These are phyloP conservation scores for Thalia dealbata DNA, from an alignment of 176 grass and related monocot genomes.

Conservation along the genomic window DNA sequence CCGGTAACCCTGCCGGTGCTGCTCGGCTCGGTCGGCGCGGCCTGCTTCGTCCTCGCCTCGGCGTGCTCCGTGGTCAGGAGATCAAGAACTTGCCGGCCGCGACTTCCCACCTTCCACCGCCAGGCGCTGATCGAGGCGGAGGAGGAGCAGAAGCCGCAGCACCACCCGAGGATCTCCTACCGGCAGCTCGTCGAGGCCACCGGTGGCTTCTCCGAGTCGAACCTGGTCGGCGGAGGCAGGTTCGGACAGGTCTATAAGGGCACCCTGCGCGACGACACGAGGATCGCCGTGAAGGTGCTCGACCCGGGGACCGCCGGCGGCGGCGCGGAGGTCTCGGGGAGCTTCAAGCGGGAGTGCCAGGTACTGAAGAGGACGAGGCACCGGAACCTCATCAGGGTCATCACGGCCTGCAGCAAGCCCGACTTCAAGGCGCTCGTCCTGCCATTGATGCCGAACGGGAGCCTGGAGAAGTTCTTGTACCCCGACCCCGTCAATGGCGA, in stretches of 20 bases:
- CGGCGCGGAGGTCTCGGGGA: conserved; percentile 44
- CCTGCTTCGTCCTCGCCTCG: conserved; percentile 14
- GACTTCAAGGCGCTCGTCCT: conserved; percentile 88
- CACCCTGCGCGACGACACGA: conserved; percentile 45
- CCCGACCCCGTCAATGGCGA: conserved; percentile 23
- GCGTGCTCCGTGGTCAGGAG: background rate
- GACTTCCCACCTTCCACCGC: background rate
- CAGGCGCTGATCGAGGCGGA: conserved; percentile 26
- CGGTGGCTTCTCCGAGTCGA: conserved; percentile 49
- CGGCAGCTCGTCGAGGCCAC: conserved; percentile 70
- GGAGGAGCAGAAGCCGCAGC: conserved; percentile 33
- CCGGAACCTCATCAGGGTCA: conserved; percentile 79
- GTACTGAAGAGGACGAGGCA: conserved; percentile 78
- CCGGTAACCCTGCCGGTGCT: conserved; percentile 18
- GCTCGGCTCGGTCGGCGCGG: conserved; percentile 7
- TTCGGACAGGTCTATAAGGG: conserved; percentile 79
- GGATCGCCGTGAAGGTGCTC: conserved; percentile 83
- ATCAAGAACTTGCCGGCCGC: background rate
- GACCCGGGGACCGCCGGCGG: conserved; percentile 24
- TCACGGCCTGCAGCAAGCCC: conserved; percentile 75
- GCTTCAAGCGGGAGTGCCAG: conserved; percentile 86
- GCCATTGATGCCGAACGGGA: conserved; percentile 79
- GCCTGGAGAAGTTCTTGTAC: conserved; percentile 64
- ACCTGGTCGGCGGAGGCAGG: conserved; percentile 52
- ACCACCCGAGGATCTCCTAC: conserved; percentile 73